phyloP scores from a whole-genome alignment of 2,329 filamentous ascomycete genomes.

The Sordariomycetes sp. region DNA sequence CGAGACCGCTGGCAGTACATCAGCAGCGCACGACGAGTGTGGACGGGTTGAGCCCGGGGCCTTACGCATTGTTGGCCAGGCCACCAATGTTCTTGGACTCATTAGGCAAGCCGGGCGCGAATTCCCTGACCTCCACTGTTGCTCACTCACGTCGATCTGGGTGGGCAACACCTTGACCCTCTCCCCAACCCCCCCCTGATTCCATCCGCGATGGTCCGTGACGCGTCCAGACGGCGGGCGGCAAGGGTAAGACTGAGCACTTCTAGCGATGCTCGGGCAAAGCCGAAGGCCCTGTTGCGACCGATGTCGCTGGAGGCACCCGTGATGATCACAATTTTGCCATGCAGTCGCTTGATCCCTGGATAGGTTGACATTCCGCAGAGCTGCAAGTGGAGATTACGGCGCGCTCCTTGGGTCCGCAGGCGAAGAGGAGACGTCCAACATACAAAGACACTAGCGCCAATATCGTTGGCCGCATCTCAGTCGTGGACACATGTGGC shows the following conservation, averaged over 20 bases:
- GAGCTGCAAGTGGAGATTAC: neutral
- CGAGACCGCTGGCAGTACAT: conserved; percentile 52
- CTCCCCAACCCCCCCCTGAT: conserved; percentile 65
- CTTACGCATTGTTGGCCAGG: conserved; percentile 86
- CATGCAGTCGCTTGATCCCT: conserved; percentile 62
- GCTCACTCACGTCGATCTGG: conserved; percentile 83
- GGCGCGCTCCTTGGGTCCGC: neutral
- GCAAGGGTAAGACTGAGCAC: conserved; percentile 77
- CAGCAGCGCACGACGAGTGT: neutral
- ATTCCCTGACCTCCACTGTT: conserved; percentile 59
- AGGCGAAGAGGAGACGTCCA: neutral
- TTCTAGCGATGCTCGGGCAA: conserved; percentile 71
- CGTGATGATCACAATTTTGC: conserved; percentile 87
- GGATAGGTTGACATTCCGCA: neutral
- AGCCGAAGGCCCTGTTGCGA: conserved; percentile 71
- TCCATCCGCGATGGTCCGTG: conserved; percentile 63
- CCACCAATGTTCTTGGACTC: conserved; percentile 80
- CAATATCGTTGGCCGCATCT: neutral
- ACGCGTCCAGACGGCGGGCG: conserved; percentile 65
- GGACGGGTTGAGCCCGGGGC: neutral
- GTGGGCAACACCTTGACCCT: conserved; percentile 74
- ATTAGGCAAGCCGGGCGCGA: conserved; percentile 61
- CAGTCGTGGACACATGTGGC: neutral
- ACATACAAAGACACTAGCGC: neutral
- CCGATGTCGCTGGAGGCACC: conserved; percentile 93